Percentiles rank a stretch among this genome's conserved stretches.
phyloP scores from a whole-genome alignment of 108 stramenopile species.

The Pseudonitzschia delicatissima region DNA sequence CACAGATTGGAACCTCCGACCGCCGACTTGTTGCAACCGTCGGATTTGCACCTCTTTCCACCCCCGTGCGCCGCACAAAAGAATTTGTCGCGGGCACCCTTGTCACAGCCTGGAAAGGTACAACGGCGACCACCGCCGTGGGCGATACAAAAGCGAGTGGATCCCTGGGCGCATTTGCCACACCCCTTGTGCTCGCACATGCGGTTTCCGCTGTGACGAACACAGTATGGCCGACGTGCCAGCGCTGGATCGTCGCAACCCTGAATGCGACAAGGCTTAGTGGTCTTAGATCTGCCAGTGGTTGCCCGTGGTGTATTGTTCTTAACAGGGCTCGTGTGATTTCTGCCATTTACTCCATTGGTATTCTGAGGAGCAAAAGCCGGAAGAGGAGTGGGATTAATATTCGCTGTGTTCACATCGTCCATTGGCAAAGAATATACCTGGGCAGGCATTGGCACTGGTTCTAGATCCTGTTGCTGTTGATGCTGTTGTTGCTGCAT shows the following conservation, averaged over 20 bases:
- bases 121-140: slow-evolving; percentile 97
- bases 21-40: slow-evolving; percentile 95
- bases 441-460: not conserved
- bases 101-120: slow-evolving; percentile 88
- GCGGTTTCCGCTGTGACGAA: slow-evolving; percentile 76
- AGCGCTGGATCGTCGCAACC: slow-evolving; percentile 67
- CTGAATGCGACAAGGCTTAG: slow-evolving; percentile 66
- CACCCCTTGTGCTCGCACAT: slow-evolving; percentile 81
- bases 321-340: not conserved
- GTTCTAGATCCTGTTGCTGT: not conserved
- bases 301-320: not conserved
- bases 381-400: slow-evolving; percentile 1
- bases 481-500: slow-evolving; percentile 1
- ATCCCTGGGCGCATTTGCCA: slow-evolving; percentile 86
- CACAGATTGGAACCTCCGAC: slow-evolving; percentile 94
- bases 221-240: slow-evolving; percentile 74
- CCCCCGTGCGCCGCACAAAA: slow-evolving; percentile 96
- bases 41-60: slow-evolving; percentile 86
- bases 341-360: not conserved
- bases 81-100: slow-evolving; percentile 89
- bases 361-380: not conserved
- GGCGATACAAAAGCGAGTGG: slow-evolving; percentile 94
- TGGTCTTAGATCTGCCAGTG: not conserved
- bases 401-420: slow-evolving; percentile 9
- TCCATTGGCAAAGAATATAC: slow-evolving; percentile 13